These are phyloP conservation scores for Didymella exigua DNA, from an alignment of 2,329 filamentous ascomycete species.

Conservation along the genomic window DNA sequence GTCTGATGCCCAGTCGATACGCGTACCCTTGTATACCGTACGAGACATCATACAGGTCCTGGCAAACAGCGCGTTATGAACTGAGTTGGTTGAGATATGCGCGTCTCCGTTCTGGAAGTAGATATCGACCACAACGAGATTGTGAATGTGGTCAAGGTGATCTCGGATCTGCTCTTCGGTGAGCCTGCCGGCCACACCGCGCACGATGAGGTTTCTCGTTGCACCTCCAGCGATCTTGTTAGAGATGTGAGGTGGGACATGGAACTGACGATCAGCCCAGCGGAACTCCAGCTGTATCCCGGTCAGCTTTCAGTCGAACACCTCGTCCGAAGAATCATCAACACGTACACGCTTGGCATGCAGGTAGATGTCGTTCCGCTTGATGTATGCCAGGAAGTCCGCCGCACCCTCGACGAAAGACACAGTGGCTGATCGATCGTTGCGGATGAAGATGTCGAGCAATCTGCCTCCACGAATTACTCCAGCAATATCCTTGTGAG, in stretches of 20 bases:
- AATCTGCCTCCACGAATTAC: constrained; percentile 73
- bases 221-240: constrained; percentile 69
- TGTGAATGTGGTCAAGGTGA: constrained; percentile 83
- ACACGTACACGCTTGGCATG: constrained; percentile 67
- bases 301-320: constrained; percentile 4
- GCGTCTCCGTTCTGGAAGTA: constrained; percentile 63
- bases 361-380: constrained; percentile 70
- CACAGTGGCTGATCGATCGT: constrained; percentile 67
- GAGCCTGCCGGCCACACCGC: constrained; percentile 60
- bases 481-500: constrained; percentile 68
- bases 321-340: neutral
- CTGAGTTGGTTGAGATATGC: constrained; percentile 76
- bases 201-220: constrained; percentile 75
- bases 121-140: constrained; percentile 72
- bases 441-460: constrained; percentile 69
- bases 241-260: constrained; percentile 66
- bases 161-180: constrained; percentile 70
- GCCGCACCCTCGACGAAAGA: constrained; percentile 69
- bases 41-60: constrained; percentile 75
- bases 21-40: constrained; percentile 71
- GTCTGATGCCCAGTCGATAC: constrained; percentile 73
- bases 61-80: constrained; percentile 76
- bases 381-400: constrained; percentile 69
- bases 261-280: constrained; percentile 75
- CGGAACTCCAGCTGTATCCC: constrained; percentile 64